Base-by-base conservation (phyloP, 2,329 filamentous ascomycete genomes). In the Colletotrichum sansevieriae region DNA sequence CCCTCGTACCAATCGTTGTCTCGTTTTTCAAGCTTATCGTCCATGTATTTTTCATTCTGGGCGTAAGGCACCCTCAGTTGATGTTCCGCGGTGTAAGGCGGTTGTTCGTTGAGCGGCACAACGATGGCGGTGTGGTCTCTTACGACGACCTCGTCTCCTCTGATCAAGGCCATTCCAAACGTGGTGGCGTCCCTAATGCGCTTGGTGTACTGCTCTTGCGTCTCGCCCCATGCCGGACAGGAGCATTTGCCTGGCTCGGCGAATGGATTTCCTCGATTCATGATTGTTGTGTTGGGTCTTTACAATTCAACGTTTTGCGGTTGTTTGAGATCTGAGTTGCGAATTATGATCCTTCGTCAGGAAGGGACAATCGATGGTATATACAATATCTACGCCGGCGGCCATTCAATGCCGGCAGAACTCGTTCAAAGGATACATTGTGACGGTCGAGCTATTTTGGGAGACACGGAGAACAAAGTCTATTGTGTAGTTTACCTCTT, bases 11-110 rank as follows among this genome's bases (percentile, higher is more conserved):
- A 37, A 2, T 41, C 47, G 22, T 39, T 15, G 20, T 35, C n/a
- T 25, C 37, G 44, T 25, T 37, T 22, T 47, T 2, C n/a, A 29
- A 29, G 29, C 29, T 29, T 29, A 29, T 60, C 25, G 44, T 51
- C 41, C 29, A 54, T 35, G 1, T 18, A 49, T 7, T 29, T 29
- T 29, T 8, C 29, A 29, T 8, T 29, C 29, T 8, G 29, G 29
- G 58, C 58, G 15, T 61, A 55, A 8, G 51, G 33, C 29, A 4
- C 43, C n/a, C 29, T 43, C 7, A 57, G 20, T 29, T 57, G 54
- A 15, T 43, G 5, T 29, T 29, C 29, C 29, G 29, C 29, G 4
- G 29, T 29, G 29, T 29, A 29, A 29, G 29, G 29, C 29, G 29
- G 29, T 29, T 29, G 29, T 7, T 29, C 29, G 6, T 29, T 29